Percentiles rank a stretch among this genome's conserved stretches.
Conservation (phyloP, 768 basidiomycete genomes). For the Lentinula sp. region DNA sequence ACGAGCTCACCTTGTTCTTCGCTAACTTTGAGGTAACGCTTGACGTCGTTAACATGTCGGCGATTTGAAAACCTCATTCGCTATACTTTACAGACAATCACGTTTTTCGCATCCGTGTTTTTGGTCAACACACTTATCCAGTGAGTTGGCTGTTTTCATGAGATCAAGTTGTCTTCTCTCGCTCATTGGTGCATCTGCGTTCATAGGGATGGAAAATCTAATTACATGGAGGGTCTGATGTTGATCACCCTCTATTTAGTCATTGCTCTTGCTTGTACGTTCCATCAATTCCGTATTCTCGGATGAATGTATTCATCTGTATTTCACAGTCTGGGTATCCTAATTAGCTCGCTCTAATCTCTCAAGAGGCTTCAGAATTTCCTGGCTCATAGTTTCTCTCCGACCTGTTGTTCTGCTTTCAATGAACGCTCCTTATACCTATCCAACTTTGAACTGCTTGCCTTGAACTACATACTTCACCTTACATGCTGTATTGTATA, state of each 20-base stretch:
- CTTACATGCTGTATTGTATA: too few relatives aligned
- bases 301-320: background rate
- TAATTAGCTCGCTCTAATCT: background rate
- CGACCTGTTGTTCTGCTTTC: background rate
- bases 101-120: conserved; percentile 81
- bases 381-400: too few relatives aligned
- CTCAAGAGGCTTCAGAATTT: too few relatives aligned
- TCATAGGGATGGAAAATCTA: conserved; percentile 71
- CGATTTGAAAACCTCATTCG: background rate
- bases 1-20: conserved; percentile 78
- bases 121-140: conserved; percentile 82
- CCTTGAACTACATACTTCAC: too few relatives aligned
- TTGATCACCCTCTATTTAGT: conserved; percentile 68
- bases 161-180: background rate
- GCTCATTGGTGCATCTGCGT: background rate
- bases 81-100: conserved; percentile 49
- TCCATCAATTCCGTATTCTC: background rate
- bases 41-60: background rate
- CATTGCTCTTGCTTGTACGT: conserved; percentile 74
- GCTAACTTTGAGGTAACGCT: conserved; percentile 69
- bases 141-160: conserved; percentile 26
- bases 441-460: too few relatives aligned
- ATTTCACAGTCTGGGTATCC: background rate
- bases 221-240: conserved; percentile 93
- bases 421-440: background rate